Conservation (phyloP, 305 asterid species). For the Fraxinus latifolia region DNA sequence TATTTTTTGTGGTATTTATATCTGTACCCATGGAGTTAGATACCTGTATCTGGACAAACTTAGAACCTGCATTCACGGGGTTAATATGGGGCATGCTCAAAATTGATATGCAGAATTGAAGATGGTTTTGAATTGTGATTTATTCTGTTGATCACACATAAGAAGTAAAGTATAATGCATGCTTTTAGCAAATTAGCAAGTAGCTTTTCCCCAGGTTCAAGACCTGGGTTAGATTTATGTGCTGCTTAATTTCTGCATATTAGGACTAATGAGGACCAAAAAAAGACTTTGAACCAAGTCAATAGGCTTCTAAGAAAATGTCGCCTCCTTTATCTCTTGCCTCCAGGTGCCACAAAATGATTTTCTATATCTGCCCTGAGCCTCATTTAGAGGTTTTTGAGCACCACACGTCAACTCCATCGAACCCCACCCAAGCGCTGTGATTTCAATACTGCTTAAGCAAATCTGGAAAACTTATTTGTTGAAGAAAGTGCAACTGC, state of each 20-base stretch:
- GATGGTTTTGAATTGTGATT: neutral
- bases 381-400: neutral
- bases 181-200: neutral
- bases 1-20: neutral
- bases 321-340: neutral
- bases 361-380: neutral
- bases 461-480: slow-evolving; percentile 7
- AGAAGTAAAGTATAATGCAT: neutral
- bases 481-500: slow-evolving; percentile 1
- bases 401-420: neutral
- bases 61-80: neutral
- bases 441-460: neutral
- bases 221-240: neutral
- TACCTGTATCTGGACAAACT: neutral
- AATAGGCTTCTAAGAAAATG: neutral
- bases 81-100: neutral
- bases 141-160: neutral
- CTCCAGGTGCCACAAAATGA: neutral
- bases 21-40: neutral
- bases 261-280: neutral
- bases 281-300: neutral
- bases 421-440: neutral
- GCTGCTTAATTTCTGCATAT: neutral
- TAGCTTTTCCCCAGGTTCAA: neutral
- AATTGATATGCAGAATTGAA: neutral